phyloP scores from a whole-genome alignment of 192 early-diverging fungal species.

The Haplosporangium gracile region DNA sequence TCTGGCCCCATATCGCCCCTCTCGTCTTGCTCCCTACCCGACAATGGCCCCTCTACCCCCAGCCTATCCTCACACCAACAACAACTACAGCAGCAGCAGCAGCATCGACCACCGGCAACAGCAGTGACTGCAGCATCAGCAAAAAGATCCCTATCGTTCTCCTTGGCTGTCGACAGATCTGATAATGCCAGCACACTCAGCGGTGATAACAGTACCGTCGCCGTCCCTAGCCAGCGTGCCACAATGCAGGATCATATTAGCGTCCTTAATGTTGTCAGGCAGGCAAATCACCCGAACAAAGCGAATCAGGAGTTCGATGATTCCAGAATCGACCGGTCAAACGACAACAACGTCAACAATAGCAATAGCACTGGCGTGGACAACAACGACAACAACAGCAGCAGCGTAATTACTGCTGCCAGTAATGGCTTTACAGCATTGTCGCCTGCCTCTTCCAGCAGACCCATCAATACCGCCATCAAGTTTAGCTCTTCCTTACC shows the following conservation, averaged over 20 bases:
- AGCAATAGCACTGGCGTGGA: not conserved
- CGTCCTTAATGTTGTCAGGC: not conserved
- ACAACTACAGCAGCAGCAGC: not conserved
- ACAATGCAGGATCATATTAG: conserved; percentile 1
- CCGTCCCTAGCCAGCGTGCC: not conserved
- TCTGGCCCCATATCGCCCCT: conserved; percentile 15
- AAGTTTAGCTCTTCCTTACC: conserved; percentile 37
- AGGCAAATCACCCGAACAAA: not conserved
- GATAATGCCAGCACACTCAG: not conserved
- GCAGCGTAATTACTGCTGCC: not conserved
- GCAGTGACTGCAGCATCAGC: no score
- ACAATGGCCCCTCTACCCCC: not conserved
- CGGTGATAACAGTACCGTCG: conserved; percentile 4
- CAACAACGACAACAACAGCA: not conserved
- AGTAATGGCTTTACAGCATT: not conserved
- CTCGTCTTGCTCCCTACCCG: conserved; percentile 11
- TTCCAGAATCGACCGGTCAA: conserved; percentile 22
- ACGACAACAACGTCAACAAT: not conserved
- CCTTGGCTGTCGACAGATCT: not conserved
- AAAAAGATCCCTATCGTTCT: conserved; percentile 11
- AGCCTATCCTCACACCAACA: not conserved
- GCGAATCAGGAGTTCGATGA: not conserved
- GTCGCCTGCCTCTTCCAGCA: not conserved
- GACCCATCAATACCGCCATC: conserved; percentile 7
- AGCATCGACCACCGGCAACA: not conserved